Evolutionary conservation across 2,329 filamentous ascomycete species (phyloP).

Genomic region (Stenocarpella maydis): DNA sequence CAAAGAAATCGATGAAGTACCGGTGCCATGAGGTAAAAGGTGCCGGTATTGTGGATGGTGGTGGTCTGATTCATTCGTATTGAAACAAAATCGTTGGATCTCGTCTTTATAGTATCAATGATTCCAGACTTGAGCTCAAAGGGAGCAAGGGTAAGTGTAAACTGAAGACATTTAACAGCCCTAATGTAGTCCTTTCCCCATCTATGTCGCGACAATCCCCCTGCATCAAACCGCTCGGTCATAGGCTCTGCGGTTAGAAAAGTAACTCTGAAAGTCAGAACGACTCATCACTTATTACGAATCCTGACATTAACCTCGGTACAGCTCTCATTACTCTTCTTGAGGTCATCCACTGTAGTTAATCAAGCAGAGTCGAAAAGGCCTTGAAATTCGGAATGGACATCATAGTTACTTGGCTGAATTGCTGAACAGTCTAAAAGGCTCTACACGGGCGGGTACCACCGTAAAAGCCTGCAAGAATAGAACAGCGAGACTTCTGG

Average conservation of each 20-base stretch:
- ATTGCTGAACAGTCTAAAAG: neutral
- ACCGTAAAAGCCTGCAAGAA: neutral
- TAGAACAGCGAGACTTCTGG: neutral
- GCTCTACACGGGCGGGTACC: neutral
- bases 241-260: neutral
- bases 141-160: constrained; percentile 40
- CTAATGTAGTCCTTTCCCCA: constrained; percentile 38
- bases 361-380: constrained; percentile 1
- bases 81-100: constrained; percentile 45
- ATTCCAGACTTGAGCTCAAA: constrained; percentile 42
- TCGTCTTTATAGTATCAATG: too few species aligned
- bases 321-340: neutral
- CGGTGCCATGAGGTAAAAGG: constrained; percentile 31
- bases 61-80: constrained; percentile 37
- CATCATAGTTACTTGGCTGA: neutral
- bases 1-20: constrained; percentile 18
- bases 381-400: neutral
- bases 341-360: neutral
- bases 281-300: constrained; percentile 3
- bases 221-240: neutral
- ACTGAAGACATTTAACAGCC: constrained; percentile 43
- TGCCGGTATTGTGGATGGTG: constrained; percentile 26
- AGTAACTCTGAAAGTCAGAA: neutral
- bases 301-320: neutral
- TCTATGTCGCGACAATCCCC: neutral